A percentile compares a stretch with the other conserved stretches of the same genome.
Evolutionary conservation across 257 asterid species (phyloP).

Genomic region (Nyctanthes arbortristis): DNA sequence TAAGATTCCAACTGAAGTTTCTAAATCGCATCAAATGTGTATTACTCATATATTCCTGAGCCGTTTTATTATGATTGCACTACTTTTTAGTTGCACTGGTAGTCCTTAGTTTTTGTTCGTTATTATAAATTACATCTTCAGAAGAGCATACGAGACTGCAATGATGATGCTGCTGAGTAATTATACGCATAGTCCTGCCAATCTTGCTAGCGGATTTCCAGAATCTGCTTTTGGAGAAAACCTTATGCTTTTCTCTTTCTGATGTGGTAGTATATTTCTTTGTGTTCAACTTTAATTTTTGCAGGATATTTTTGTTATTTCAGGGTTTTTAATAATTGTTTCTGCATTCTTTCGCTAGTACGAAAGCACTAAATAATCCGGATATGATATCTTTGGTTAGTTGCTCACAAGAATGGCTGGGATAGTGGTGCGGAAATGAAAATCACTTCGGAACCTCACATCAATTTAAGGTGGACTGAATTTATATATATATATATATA

Average conservation of each 20-base stretch:
- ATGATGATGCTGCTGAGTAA: not conserved
- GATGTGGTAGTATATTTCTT: not conserved
- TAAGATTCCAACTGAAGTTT: too few relatives aligned
- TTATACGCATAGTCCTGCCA: not conserved
- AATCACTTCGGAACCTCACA: not conserved
- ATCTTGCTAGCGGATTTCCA: not conserved
- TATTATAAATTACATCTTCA: not conserved
- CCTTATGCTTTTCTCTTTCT: not conserved
- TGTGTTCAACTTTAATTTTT: not conserved
- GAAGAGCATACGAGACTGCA: not conserved
- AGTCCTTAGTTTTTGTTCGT: too few relatives aligned
- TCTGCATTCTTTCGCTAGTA: not conserved
- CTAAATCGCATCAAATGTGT: too few relatives aligned
- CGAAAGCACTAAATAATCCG: not conserved
- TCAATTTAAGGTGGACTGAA: too few relatives aligned
- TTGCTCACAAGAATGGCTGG: not conserved
- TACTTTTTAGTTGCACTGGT: too few relatives aligned
- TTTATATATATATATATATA: too few relatives aligned
- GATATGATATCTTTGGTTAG: not conserved
- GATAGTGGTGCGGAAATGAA: not conserved
- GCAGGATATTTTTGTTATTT: not conserved
- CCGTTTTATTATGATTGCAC: too few relatives aligned
- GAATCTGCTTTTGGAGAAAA: not conserved
- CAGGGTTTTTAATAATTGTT: not conserved
- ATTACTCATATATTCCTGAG: too few relatives aligned